These are phyloP conservation scores for Gynochthodes officinalis DNA, from an alignment of 257 asterid genomes.

Conservation along the genomic window DNA sequence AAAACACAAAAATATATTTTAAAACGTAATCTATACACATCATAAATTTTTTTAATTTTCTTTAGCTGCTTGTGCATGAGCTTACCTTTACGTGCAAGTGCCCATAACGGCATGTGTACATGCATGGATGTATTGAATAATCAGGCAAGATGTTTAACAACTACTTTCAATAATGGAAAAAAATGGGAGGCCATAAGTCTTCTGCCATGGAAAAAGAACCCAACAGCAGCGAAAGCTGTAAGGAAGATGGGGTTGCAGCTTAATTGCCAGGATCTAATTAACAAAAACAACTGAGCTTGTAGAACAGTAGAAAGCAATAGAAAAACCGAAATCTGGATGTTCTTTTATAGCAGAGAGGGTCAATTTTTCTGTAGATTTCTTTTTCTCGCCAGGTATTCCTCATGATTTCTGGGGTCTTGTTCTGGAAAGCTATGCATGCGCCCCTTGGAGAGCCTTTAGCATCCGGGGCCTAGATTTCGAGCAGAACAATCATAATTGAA, in stretches of 20 bases:
- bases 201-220: slow-evolving; percentile 70
- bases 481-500: slow-evolving; percentile 45
- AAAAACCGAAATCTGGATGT: slow-evolving; percentile 31
- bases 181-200: slow-evolving; percentile 46
- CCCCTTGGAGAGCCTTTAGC: slow-evolving; percentile 77
- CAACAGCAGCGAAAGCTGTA: slow-evolving; percentile 63
- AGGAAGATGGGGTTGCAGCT: slow-evolving; percentile 78
- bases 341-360: slow-evolving; percentile 12
- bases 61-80: too few relatives aligned
- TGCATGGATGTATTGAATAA: too few relatives aligned
- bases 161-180: too few relatives aligned
- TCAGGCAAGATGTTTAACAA: too few relatives aligned
- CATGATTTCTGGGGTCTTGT: slow-evolving; percentile 71
- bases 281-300: slow-evolving; percentile 53
- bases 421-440: slow-evolving; percentile 81
- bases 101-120: too few relatives aligned
- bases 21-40: too few relatives aligned
- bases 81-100: too few relatives aligned
- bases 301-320: slow-evolving; percentile 54
- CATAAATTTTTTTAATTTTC: too few relatives aligned
- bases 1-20: too few relatives aligned
- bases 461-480: slow-evolving; percentile 78
- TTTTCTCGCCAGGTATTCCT: slow-evolving; percentile 49
- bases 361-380: slow-evolving; percentile 52
- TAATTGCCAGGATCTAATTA: slow-evolving; percentile 58